A percentile compares a stretch with the other conserved stretches of the same genome.
phyloP scores from a whole-genome alignment of 371 early-diverging fungal genomes.

The Rozella allomycis region DNA sequence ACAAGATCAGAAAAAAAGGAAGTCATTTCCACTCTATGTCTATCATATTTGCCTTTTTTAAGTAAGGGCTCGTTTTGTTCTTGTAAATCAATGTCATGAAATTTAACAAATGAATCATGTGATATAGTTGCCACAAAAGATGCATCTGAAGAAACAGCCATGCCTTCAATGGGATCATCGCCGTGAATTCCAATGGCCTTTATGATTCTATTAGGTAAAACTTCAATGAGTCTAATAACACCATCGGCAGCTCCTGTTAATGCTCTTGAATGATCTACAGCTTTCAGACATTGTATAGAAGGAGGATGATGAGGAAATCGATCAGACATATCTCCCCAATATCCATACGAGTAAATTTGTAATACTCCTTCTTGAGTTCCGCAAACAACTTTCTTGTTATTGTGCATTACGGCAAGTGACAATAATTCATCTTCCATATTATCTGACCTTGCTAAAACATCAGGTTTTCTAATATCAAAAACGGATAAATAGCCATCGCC shows the following conservation, averaged over 20 bases:
- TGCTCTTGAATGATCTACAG: constrained; percentile 53
- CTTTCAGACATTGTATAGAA: constrained; percentile 55
- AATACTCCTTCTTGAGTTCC: constrained; percentile 73
- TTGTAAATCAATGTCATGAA: too few species aligned
- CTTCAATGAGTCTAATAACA: too few species aligned
- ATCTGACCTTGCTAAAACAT: constrained; percentile 53
- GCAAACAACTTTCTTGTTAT: constrained; percentile 52
- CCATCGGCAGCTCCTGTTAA: constrained; percentile 80
- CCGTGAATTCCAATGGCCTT: too few species aligned
- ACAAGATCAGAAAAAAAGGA: too few species aligned
- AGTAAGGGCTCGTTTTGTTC: too few species aligned
- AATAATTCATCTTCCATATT: constrained; percentile 80
- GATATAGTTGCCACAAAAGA: too few species aligned
- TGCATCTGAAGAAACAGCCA: too few species aligned
- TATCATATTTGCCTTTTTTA: too few species aligned
- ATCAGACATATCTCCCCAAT: constrained; percentile 76
- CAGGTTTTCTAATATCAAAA: constrained; percentile 60
- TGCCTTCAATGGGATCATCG: too few species aligned
- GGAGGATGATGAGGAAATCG: constrained; percentile 74
- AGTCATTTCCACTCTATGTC: too few species aligned
- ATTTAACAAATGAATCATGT: too few species aligned
- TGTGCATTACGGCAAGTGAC: constrained; percentile 38
- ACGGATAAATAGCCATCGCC: constrained; percentile 77
- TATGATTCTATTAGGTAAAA: too few species aligned
- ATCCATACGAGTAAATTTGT: constrained; percentile 49